Percentiles rank a stretch among this genome's conserved stretches.
These are phyloP conservation scores for Rubia peregrina DNA, from an alignment of 305 asterid genomes.

Conservation along the genomic window DNA sequence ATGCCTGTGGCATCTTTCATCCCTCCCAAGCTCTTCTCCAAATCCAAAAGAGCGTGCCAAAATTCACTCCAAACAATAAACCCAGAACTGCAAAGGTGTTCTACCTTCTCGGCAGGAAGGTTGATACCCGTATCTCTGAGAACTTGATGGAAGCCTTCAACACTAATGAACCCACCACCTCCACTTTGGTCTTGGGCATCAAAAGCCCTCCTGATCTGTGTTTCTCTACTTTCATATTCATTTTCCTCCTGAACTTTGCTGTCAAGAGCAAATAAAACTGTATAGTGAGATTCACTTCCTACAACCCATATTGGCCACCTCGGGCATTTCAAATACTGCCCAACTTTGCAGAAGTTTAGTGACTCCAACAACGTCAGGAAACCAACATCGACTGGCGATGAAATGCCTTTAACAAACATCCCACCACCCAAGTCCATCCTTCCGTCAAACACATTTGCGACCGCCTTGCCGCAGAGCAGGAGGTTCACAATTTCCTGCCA, in stretches of 20 bases:
- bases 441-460: constrained; percentile 81
- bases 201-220: constrained; percentile 75
- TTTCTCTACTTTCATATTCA: constrained; percentile 66
- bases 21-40: constrained; percentile 79
- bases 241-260: constrained; percentile 84
- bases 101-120: constrained; percentile 60
- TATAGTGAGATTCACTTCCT: constrained; percentile 94
- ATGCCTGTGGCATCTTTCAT: constrained; percentile 71
- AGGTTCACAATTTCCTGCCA: constrained; percentile 92
- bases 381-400: constrained; percentile 79
- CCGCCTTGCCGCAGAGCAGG: constrained; percentile 82
- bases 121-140: constrained; percentile 46
- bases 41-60: constrained; percentile 73
- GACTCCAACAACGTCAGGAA: constrained; percentile 89
- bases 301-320: constrained; percentile 99
- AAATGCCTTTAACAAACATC: constrained; percentile 84
- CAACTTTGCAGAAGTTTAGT: constrained; percentile 83
- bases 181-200: constrained; percentile 96
- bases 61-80: constrained; percentile 93
- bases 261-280: constrained; percentile 80
- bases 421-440: constrained; percentile 89
- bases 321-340: constrained; percentile 76
- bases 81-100: constrained; percentile 59
- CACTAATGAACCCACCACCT: constrained; percentile 95
- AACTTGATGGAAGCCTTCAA: constrained; percentile 80